Conservation (phyloP, 148 eudicot genomes). For the Salicornia ramosissima region DNA sequence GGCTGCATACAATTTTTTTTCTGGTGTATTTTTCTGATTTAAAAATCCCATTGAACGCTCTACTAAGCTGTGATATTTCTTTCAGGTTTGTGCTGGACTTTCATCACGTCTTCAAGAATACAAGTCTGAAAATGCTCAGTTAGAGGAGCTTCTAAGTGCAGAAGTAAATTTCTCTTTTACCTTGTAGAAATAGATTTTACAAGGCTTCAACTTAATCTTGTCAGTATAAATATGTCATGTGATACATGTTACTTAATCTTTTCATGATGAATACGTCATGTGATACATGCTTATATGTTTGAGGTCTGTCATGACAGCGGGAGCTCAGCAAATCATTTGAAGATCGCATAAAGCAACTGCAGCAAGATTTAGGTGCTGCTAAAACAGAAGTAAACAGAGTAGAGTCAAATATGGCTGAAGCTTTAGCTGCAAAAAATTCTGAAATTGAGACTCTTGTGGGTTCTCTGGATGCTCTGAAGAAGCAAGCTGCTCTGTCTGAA, state of each 20-base stretch:
- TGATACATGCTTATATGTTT: conserved; percentile 11
- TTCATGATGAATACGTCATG: conserved; percentile 2
- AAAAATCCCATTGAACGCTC: neutral
- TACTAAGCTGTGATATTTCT: conserved; percentile 23
- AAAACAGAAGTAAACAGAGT: conserved; percentile 66
- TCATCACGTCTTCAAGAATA: conserved; percentile 97
- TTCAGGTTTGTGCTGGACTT: conserved; percentile 99
- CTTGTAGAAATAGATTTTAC: conserved; percentile 9
- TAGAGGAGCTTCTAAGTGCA: conserved; percentile 89
- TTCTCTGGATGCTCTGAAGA: conserved; percentile 82
- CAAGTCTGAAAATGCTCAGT: conserved; percentile 94
- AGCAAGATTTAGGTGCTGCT: conserved; percentile 63
- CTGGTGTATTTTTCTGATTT: neutral
- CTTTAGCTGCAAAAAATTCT: conserved; percentile 88
- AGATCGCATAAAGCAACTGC: conserved; percentile 71
- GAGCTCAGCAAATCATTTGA: conserved; percentile 87
- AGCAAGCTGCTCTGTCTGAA: conserved; percentile 91
- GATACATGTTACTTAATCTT: too few species aligned
- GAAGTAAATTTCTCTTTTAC: conserved; percentile 49
- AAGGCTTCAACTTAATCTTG: conserved; percentile 1
- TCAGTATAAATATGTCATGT: too few species aligned
- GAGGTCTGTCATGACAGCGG: conserved; percentile 45
- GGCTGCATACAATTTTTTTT: conserved; percentile 6
- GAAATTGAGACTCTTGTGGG: conserved; percentile 85
- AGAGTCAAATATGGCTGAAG: conserved; percentile 85